These are phyloP conservation scores for Kodamaea suecica DNA, from an alignment of 1,139 yeast species.

Conservation along the genomic window DNA sequence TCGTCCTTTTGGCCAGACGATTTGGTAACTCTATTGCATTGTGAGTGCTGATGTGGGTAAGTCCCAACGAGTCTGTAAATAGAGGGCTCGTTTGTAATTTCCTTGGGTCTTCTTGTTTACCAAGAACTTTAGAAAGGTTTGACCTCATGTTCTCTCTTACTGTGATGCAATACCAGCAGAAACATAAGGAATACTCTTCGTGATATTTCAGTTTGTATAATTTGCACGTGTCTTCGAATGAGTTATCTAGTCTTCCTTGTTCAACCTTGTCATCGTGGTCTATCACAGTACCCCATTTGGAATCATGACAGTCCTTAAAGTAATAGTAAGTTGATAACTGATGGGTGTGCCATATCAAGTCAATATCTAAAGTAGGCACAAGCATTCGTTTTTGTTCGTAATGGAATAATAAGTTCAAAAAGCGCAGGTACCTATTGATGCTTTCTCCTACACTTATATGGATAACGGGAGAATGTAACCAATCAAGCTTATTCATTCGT, in stretches of 20 bases:
- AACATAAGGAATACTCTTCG: conserved; percentile 26
- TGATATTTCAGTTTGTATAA: conserved; percentile 17
- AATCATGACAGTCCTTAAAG: conserved; percentile 17
- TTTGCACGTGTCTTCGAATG: conserved; percentile 21
- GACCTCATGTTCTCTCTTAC: no score
- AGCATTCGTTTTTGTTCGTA: conserved; percentile 12
- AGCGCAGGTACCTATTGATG: conserved; percentile 25
- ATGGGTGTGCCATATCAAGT: conserved; percentile 41
- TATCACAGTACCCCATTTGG: conserved; percentile 13
- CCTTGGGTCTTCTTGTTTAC: not conserved
- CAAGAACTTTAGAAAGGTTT: not conserved
- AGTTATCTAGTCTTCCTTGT: conserved; percentile 17
- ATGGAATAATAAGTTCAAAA: conserved; percentile 20
- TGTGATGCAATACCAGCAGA: conserved; percentile 32
- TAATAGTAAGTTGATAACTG: conserved; percentile 28
- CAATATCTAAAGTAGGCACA: conserved; percentile 40
- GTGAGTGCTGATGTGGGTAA: conserved; percentile 14
- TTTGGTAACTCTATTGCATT: conserved; percentile 15
- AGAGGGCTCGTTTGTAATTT: not conserved
- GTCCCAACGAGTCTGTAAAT: not conserved
- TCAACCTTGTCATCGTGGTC: conserved; percentile 31
- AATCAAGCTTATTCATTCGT: conserved; percentile 29
- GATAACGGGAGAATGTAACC: conserved; percentile 27
- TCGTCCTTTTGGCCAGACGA: conserved; percentile 5
- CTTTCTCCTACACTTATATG: conserved; percentile 20